Percentiles rank a stretch among this genome's conserved stretches.
These are phyloP conservation scores for Mucor plumbeus DNA, from an alignment of 371 early-diverging fungal genomes.

Conservation along the genomic window DNA sequence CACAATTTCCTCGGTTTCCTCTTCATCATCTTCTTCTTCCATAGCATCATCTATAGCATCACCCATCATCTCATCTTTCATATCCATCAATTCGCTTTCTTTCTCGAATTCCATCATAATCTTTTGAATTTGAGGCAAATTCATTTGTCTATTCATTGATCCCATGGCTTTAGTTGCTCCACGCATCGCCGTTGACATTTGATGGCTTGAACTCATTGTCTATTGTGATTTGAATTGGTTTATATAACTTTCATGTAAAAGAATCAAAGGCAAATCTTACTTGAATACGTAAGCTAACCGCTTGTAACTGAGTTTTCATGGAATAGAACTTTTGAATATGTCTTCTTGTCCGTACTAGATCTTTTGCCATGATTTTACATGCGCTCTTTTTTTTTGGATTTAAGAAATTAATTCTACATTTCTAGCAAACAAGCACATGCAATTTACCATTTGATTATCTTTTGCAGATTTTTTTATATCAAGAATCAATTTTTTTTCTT, in stretches of 20 bases:
- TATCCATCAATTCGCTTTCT: conserved; percentile 95
- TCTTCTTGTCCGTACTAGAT: conserved; percentile 91
- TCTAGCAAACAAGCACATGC: not conserved
- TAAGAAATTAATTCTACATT: not conserved
- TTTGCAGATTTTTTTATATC: conserved; percentile 95
- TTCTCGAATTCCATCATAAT: conserved; percentile 98
- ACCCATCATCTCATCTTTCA: conserved; percentile 98
- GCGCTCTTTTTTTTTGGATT: conserved; percentile 46
- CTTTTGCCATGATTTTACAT: conserved; percentile 96
- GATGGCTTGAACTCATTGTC: conserved; percentile 91
- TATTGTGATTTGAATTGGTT: conserved; percentile 23
- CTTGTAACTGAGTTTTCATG: conserved; percentile 95
- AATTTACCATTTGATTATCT: conserved; percentile 79
- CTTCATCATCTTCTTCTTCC: conserved; percentile 92
- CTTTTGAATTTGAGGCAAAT: conserved; percentile 90
- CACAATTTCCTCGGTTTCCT: conserved; percentile 90
- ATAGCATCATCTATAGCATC: conserved; percentile 96
- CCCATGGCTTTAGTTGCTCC: conserved; percentile 96
- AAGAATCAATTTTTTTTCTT: conserved; percentile 92
- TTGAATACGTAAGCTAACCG: conserved; percentile 84
- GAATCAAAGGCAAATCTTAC: not conserved
- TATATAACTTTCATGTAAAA: not conserved
- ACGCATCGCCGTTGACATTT: conserved; percentile 95
- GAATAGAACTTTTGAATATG: conserved; percentile 94
- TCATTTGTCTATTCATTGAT: conserved; percentile 92